Percentiles rank a stretch among this genome's conserved stretches.
These are phyloP conservation scores for Euptelea pleiosperma DNA, from an alignment of 164 flowering plant genomes.

Conservation along the genomic window DNA sequence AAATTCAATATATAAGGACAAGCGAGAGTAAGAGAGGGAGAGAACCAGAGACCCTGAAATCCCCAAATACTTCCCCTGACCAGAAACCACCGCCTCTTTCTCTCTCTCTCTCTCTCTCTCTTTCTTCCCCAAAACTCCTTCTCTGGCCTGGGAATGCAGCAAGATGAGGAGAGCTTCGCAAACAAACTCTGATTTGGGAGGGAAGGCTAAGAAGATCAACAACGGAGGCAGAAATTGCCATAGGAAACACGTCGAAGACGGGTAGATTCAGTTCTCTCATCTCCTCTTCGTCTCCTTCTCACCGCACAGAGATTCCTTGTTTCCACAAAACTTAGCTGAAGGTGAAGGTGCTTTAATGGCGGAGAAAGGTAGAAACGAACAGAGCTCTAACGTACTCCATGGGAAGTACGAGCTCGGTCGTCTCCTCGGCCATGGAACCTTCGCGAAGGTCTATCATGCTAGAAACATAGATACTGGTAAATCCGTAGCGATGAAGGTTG, in stretches of 20 bases:
- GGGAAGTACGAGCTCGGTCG: conserved; percentile 38
- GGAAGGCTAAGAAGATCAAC: conserved; percentile 14
- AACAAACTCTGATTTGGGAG: conserved; percentile 25
- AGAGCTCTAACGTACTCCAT: conserved; percentile 17
- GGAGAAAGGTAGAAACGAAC: neutral
- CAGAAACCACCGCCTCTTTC: too few species aligned
- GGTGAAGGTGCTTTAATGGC: neutral
- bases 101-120: too few species aligned
- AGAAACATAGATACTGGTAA: conserved; percentile 35
- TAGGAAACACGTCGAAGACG: conserved; percentile 71
- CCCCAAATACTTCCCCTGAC: too few species aligned
- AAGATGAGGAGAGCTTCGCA: conserved; percentile 39
- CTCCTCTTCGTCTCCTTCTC: neutral
- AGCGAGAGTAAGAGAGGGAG: too few species aligned
- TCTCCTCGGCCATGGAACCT: conserved; percentile 33
- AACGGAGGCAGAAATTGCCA: conserved; percentile 52
- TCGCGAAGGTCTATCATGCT: conserved; percentile 55
- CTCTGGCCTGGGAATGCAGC: conserved; percentile 51
- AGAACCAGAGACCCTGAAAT: too few species aligned
- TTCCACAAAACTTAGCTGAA: neutral
- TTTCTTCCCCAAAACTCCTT: too few species aligned
- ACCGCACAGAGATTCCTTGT: too few species aligned
- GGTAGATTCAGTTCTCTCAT: conserved; percentile 29
- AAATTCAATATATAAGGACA: too few species aligned
- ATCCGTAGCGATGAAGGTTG: conserved; percentile 55